phyloP scores from a whole-genome alignment of 371 early-diverging fungal genomes.

The Mortierella sp. region DNA sequence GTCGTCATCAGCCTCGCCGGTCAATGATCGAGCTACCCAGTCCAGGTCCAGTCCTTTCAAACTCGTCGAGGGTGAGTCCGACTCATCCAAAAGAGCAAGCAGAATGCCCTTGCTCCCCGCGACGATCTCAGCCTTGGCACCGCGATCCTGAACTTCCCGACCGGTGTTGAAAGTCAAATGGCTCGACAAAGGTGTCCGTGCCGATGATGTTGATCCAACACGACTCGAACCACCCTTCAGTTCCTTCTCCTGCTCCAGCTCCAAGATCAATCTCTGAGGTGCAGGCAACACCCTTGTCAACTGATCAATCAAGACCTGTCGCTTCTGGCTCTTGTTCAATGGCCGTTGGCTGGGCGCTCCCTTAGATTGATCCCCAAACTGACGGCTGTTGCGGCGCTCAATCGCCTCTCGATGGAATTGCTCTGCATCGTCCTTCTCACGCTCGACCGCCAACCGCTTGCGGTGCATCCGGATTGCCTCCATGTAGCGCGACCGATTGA shows the following conservation, averaged over 20 bases:
- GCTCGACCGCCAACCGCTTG: conserved; percentile 27
- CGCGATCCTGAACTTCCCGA: background rate
- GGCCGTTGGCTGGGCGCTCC: background rate
- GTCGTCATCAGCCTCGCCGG: background rate
- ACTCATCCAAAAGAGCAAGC: conserved; percentile 15
- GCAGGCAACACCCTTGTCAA: conserved; percentile 36
- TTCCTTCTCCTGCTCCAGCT: conserved; percentile 25
- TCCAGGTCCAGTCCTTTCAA: conserved; percentile 41
- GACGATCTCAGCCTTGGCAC: background rate
- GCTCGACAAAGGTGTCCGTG: background rate
- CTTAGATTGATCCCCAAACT: background rate
- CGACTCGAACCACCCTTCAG: background rate
- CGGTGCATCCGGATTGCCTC: conserved; percentile 57
- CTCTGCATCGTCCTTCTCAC: conserved; percentile 29
- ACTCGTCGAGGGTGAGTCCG: conserved; percentile 29
- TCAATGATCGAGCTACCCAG: conserved; percentile 24
- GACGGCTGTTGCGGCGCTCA: conserved; percentile 34
- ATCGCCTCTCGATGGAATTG: conserved; percentile 40
- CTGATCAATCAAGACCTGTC: conserved; percentile 40
- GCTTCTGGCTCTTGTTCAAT: conserved; percentile 50
- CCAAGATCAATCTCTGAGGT: conserved; percentile 28
- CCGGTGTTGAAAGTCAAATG: background rate
- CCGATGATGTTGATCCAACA: background rate
- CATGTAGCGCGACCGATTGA: conserved; percentile 46
- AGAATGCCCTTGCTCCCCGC: conserved; percentile 18